These are phyloP conservation scores for Umbelopsis sp. DNA, from an alignment of 192 early-diverging fungal species.

Conservation along the genomic window DNA sequence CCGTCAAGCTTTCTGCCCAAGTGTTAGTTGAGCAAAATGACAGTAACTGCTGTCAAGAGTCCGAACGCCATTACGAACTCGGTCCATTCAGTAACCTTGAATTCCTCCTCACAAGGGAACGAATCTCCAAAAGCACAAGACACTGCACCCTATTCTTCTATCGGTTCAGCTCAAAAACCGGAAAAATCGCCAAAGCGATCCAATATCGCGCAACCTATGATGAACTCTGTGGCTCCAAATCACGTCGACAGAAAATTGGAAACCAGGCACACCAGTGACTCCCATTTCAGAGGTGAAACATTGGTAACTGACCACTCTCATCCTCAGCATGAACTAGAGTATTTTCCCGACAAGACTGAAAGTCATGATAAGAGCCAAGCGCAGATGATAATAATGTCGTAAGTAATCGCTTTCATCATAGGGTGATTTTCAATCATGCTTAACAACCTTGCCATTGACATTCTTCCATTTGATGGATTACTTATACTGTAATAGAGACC, in stretches of 20 bases:
- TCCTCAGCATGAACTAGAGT: no score
- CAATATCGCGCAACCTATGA: background rate
- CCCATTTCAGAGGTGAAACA: background rate
- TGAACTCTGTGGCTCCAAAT: conserved; percentile 4
- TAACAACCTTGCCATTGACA: no score
- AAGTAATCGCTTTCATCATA: no score
- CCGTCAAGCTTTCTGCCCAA: background rate
- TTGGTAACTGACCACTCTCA: background rate
- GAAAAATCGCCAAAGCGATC: background rate
- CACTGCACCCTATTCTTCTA: background rate
- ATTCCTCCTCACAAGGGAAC: no score
- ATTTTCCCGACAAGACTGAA: no score
- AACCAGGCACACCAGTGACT: background rate
- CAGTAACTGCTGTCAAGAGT: background rate
- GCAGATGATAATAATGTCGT: no score
- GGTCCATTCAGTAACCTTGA: background rate
- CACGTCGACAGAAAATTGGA: conserved; percentile 1
- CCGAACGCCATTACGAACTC: background rate
- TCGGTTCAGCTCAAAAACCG: background rate
- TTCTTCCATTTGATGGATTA: no score
- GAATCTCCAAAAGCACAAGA: background rate
- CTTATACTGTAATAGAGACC: background rate
- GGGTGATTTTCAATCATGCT: no score
- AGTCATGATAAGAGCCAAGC: no score
- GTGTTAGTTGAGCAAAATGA: background rate